phyloP scores from a whole-genome alignment of 768 basidiomycete genomes.

The Melanogaster broomeanus region DNA sequence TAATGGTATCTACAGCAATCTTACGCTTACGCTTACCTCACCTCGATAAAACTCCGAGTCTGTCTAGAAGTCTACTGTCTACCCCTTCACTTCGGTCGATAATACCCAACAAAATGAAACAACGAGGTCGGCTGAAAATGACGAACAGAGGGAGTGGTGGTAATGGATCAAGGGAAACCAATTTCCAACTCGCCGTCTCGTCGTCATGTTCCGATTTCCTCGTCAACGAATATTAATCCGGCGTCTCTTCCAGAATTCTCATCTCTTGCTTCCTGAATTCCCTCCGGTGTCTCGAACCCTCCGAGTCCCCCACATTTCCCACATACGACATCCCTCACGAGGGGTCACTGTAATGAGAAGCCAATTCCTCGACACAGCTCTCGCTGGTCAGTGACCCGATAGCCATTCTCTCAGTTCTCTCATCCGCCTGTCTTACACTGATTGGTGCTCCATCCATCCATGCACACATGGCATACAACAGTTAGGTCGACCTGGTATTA shows the following conservation, averaged over 20 bases:
- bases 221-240: background rate
- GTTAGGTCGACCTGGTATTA: no score
- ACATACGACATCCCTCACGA: constrained; percentile 1
- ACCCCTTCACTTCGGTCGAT: background rate
- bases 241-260: background rate
- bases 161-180: background rate
- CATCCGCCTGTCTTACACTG: no score
- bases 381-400: no score
- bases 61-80: no score
- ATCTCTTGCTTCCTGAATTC: background rate
- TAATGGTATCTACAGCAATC: no score
- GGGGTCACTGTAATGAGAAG: background rate
- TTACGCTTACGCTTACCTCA: constrained; percentile 18
- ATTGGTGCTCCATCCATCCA: no score
- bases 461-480: no score
- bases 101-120: background rate
- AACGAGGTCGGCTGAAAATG: background rate
- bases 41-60: constrained; percentile 8
- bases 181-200: background rate
- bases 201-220: background rate
- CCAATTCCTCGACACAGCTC: background rate
- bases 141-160: background rate
- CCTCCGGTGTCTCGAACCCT: background rate
- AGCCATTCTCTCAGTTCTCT: no score
- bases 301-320: constrained; percentile 3